Conservation (phyloP, 2,329 filamentous ascomycete genomes). For the Aspergillus latus region DNA sequence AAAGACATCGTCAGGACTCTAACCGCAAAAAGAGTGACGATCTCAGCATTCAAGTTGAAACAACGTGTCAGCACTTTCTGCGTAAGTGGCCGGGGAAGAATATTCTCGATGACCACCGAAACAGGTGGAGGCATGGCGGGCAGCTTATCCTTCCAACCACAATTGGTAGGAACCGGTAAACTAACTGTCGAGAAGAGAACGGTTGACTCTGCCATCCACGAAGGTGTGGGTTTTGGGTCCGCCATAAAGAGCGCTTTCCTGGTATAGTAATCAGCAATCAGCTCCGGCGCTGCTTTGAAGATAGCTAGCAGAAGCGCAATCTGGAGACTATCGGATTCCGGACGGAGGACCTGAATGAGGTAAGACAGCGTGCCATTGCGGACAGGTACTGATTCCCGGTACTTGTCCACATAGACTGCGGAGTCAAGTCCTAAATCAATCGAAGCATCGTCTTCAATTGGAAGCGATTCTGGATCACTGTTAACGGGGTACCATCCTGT, state of each 20-base stretch:
- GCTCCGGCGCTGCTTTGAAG: constrained; percentile 77
- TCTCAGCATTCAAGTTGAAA: constrained; percentile 71
- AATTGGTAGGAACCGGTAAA: constrained; percentile 68
- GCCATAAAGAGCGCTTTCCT: constrained; percentile 78
- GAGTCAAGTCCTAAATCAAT: constrained; percentile 68
- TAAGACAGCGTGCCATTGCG: constrained; percentile 77
- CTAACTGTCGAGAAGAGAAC: constrained; percentile 81
- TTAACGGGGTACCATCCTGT: constrained; percentile 82
- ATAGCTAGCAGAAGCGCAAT: constrained; percentile 77
- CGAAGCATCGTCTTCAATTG: constrained; percentile 47
- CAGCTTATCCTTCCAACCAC: constrained; percentile 65
- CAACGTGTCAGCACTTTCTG: constrained; percentile 78
- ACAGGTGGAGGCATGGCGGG: constrained; percentile 72
- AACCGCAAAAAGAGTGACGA: constrained; percentile 81
- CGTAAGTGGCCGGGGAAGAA: constrained; percentile 78
- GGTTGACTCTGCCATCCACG: constrained; percentile 91
- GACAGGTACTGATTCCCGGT: constrained; percentile 66
- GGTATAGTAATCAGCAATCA: constrained; percentile 83
- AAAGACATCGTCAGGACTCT: constrained; percentile 77
- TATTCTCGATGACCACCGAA: constrained; percentile 76
- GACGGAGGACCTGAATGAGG: constrained; percentile 75
- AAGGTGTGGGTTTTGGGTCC: constrained; percentile 86
- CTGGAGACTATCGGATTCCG: constrained; percentile 78
- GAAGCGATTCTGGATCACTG: constrained; percentile 58
- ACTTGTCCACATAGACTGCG: constrained; percentile 68